phyloP scores from a whole-genome alignment of 1,284 basidiomycete species.

The Heterobasidion occidentale region DNA sequence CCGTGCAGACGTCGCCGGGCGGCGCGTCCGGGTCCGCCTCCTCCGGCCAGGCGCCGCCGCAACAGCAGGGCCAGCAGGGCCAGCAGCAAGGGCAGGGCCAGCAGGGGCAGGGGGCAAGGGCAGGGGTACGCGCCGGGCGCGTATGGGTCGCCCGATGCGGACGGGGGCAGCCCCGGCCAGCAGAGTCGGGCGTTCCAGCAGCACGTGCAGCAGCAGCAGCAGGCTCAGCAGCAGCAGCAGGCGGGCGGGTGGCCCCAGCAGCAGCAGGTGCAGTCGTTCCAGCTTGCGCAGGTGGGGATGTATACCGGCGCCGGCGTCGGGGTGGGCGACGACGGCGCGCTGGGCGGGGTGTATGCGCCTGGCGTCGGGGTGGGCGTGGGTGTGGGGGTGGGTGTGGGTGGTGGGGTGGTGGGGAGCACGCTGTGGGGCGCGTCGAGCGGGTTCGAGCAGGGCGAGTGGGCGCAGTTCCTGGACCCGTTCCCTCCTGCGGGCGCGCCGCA shows the following conservation, averaged over 20 bases:
- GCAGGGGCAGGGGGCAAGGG: not conserved
- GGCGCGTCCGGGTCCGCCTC: slow-evolving; percentile 4
- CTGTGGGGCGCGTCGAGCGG: slow-evolving; percentile 34
- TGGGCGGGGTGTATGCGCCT: not conserved
- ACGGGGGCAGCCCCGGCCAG: not conserved
- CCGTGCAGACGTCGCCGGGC: slow-evolving; percentile 2
- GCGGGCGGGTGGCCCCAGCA: not conserved
- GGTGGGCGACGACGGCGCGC: not conserved
- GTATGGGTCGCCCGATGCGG: too few species aligned
- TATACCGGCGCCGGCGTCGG: not conserved
- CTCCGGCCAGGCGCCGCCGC: not conserved
- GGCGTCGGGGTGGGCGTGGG: slow-evolving; percentile 1
- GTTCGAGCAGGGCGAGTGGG: slow-evolving; percentile 32
- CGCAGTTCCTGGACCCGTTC: slow-evolving; percentile 29
- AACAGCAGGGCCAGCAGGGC: slow-evolving; percentile 2
- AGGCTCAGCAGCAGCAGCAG: slow-evolving; percentile 2
- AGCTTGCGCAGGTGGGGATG: not conserved
- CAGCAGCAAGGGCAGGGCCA: slow-evolving; percentile 1
- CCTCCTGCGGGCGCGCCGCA: too few species aligned
- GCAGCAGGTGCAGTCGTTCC: not conserved
- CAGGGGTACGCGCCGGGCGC: not conserved
- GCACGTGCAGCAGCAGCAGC: slow-evolving; percentile 1
- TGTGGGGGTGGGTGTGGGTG: slow-evolving; percentile 7
- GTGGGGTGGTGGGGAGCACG: slow-evolving; percentile 18
- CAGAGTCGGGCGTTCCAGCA: not conserved